These are phyloP conservation scores for Metschnikowia sp. DNA, from an alignment of 805 yeast genomes.

Conservation along the genomic window DNA sequence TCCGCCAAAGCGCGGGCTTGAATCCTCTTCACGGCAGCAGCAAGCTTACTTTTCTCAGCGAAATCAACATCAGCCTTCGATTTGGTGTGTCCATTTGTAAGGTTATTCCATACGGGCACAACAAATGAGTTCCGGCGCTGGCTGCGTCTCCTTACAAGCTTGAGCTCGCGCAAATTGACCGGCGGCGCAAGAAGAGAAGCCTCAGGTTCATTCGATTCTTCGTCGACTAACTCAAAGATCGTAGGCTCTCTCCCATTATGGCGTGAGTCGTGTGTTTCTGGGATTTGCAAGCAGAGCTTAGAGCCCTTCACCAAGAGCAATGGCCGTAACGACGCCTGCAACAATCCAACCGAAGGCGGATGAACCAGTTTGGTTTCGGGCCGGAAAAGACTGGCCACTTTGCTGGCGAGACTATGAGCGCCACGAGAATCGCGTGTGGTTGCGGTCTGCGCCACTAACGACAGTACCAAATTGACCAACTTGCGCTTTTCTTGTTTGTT, in stretches of 20 bases:
- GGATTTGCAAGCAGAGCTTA: too few species aligned
- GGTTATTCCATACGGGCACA: conserved; percentile 1
- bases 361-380: too few species aligned
- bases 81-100: not conserved
- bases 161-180: not conserved
- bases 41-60: too few species aligned
- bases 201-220: not conserved
- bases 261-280: too few species aligned
- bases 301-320: not conserved
- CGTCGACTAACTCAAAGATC: too few species aligned
- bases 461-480: not conserved
- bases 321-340: not conserved
- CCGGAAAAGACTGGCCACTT: too few species aligned
- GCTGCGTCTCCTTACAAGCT: not conserved
- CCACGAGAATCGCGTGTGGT: not conserved
- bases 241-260: too few species aligned
- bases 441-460: not conserved
- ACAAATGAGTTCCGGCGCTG: not conserved
- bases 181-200: not conserved
- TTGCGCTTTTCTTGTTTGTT: not conserved
- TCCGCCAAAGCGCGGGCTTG: not conserved
- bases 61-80: too few species aligned
- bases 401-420: too few species aligned
- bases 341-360: too few species aligned
- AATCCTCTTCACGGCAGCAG: too few species aligned